A percentile compares a stretch with the other conserved stretches of the same genome.
Evolutionary conservation across 768 basidiomycete species (phyloP).

Genomic region (Suillus spraguei): DNA sequence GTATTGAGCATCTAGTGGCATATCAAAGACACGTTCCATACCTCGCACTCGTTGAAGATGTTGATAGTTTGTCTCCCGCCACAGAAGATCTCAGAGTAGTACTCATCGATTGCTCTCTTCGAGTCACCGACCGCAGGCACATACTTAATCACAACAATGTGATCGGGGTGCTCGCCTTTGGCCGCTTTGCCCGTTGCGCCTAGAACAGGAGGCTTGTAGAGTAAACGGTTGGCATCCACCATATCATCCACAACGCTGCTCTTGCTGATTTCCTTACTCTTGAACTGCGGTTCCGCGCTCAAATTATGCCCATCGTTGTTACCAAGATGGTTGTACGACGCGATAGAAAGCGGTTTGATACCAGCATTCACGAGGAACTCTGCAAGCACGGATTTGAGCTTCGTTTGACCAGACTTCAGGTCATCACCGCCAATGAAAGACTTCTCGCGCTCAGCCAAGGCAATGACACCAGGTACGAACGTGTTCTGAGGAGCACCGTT

Average conservation of each 20-base stretch:
- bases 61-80: constrained; percentile 94
- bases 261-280: constrained; percentile 98
- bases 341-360: constrained; percentile 96
- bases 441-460: constrained; percentile 84
- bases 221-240: constrained; percentile 87
- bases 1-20: constrained; percentile 15
- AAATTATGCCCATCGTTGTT: constrained; percentile 98
- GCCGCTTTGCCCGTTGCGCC: constrained; percentile 55
- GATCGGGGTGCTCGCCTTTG: constrained; percentile 98
- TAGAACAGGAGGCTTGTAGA: constrained; percentile 81
- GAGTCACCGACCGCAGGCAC: constrained; percentile 96
- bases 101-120: constrained; percentile 99
- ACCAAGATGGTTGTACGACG: constrained; percentile 98
- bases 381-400: constrained; percentile 94
- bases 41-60: constrained; percentile 98
- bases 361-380: constrained; percentile 99
- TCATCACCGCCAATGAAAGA: constrained; percentile 98
- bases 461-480: constrained; percentile 93
- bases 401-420: constrained; percentile 97
- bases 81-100: constrained; percentile 97
- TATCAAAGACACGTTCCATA: constrained; percentile 31
- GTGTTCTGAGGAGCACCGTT: constrained; percentile 99
- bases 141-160: constrained; percentile 96
- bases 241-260: constrained; percentile 97
- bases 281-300: constrained; percentile 90